phyloP scores from a whole-genome alignment of 495 filamentous ascomycete species.

The Podospora didyma region DNA sequence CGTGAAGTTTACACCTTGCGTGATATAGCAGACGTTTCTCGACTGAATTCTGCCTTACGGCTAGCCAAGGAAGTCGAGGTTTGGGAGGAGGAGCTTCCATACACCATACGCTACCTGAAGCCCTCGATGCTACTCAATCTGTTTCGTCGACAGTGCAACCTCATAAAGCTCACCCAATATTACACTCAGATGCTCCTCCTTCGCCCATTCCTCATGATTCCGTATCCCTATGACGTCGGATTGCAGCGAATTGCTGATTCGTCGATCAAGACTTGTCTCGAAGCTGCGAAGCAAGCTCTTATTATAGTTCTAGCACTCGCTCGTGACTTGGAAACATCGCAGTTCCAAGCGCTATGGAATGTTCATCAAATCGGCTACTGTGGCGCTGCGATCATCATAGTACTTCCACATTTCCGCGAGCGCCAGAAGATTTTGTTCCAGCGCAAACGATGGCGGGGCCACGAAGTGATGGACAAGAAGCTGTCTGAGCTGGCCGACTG shows the following conservation, averaged over 20 bases:
- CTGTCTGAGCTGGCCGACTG: constrained; percentile 9
- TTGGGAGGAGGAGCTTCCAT: constrained; percentile 38
- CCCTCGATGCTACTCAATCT: constrained; percentile 41
- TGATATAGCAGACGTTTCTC: constrained; percentile 34
- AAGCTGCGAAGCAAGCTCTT: constrained; percentile 41
- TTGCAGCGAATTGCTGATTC: constrained; percentile 27
- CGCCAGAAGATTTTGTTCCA: constrained; percentile 7
- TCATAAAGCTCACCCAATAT: constrained; percentile 50
- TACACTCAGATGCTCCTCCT: constrained; percentile 54
- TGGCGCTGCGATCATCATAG: constrained; percentile 5
- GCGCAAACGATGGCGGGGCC: neutral
- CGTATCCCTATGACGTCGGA: constrained; percentile 14
- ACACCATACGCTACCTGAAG: constrained; percentile 41
- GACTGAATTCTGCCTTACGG: constrained; percentile 34
- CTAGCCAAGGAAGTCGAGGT: constrained; percentile 33
- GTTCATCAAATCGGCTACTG: constrained; percentile 18
- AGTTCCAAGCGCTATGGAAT: constrained; percentile 20
- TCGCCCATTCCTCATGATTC: constrained; percentile 45
- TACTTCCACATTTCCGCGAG: constrained; percentile 18
- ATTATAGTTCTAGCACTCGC: constrained; percentile 13
- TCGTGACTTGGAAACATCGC: constrained; percentile 13
- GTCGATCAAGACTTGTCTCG: constrained; percentile 39
- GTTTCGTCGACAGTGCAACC: constrained; percentile 51
- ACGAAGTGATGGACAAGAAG: constrained; percentile 7
- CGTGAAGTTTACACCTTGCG: constrained; percentile 48